These are phyloP conservation scores for Dactylis glomerata DNA, from an alignment of 176 grass and related monocot species.

Conservation along the genomic window DNA sequence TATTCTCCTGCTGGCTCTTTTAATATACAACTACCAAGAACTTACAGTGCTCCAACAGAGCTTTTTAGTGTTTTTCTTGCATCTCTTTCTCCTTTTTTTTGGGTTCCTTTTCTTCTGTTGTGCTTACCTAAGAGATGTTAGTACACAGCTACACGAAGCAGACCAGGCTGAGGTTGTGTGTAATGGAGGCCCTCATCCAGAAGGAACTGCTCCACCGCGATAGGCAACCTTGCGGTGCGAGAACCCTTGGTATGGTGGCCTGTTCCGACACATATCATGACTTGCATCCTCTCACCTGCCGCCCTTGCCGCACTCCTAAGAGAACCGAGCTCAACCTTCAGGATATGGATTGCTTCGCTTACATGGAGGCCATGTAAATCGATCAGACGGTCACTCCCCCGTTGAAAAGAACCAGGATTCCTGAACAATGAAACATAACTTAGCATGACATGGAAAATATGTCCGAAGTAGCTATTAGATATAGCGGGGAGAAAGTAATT, in stretches of 20 bases:
- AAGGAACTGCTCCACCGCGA: constrained; percentile 80
- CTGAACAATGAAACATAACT: constrained; percentile 34
- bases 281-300: constrained; percentile 65
- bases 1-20: constrained; percentile 55
- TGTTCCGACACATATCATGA: constrained; percentile 86
- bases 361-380: constrained; percentile 92
- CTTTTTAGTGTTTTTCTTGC: constrained; percentile 25
- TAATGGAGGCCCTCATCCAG: constrained; percentile 75
- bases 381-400: constrained; percentile 58
- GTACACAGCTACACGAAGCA: constrained; percentile 75
- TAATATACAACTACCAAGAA: constrained; percentile 66
- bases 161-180: constrained; percentile 79
- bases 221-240: constrained; percentile 76
- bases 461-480: neutral
- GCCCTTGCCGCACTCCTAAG: constrained; percentile 55
- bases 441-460: neutral
- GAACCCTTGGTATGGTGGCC: constrained; percentile 96
- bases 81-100: constrained; percentile 37
- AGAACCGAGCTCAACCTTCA: constrained; percentile 61
- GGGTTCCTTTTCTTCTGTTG: constrained; percentile 10
- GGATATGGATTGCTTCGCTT: constrained; percentile 73
- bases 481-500: neutral
- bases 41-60: constrained; percentile 35
- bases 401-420: constrained; percentile 45
- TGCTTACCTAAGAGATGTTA: constrained; percentile 48